Base-by-base conservation (phyloP, 176 grass and related monocot species). In the Aegilops sharonensis region DNA sequence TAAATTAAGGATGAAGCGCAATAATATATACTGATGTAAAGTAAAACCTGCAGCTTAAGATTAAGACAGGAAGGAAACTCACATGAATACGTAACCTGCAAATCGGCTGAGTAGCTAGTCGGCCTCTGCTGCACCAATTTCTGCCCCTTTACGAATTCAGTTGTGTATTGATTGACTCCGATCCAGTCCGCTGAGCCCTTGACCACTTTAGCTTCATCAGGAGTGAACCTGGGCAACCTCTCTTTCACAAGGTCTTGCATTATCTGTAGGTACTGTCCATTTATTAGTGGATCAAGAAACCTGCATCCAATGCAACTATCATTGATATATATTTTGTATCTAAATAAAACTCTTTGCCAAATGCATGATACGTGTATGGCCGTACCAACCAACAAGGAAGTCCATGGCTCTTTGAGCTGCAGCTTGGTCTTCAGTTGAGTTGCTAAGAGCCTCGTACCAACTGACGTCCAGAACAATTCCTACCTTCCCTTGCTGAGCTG, bases 161-260 rank as follows among this genome's bases (percentile, higher is more conserved):
- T 78, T 47, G 96, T 98, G 83, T 98, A 98, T 42, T 95, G 75
- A 64, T 98, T 98, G 60, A 98, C 95, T 1, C 96, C 96, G 8
- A 98, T 79, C 47, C 88, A 98, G 79, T 95, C 96, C 42, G 88
- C 86, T 12, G 96, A 98, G 36, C 96, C 96, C 81, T 98, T 94
- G 25, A 98, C 86, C 81, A 98, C 67, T 70, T 84, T 95, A 83
- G 81, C 83, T 88, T 98, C 91, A 79, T 95, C 93, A 77, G 72
- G 56, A 47, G 90, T 92, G 80, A 94, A 97, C 56, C 17, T 86
- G 6, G 90, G 95, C n/a, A 94, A 37, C 61, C 92, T 87, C 70
- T 93, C 86, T 81, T 85, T 47, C 62, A 97, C 95, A 80, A 87
- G 86, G 31, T 81, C 81, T 84, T 84, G 88, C 95, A 97, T 97